Conservation (phyloP, 352 stramenopile species). For the Phytophthora ohioensis region DNA sequence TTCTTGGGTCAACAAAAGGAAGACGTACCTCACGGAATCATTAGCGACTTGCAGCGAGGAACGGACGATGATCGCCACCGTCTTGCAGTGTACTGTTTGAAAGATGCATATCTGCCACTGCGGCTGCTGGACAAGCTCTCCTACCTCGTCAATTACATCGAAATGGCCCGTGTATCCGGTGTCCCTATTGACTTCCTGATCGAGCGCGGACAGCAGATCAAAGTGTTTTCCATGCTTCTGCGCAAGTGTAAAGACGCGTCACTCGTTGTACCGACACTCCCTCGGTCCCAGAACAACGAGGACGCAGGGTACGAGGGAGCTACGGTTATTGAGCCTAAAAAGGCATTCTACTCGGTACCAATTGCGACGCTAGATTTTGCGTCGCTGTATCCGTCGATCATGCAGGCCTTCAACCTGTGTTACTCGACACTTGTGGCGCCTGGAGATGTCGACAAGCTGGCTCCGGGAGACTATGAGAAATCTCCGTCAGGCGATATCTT, state of each 20-base stretch:
- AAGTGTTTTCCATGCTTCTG: slow-evolving; percentile 99
- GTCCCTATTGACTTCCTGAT: slow-evolving; percentile 99
- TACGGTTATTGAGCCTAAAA: slow-evolving; percentile 99
- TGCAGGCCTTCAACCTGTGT: slow-evolving; percentile 99
- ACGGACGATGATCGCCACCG: slow-evolving; percentile 98
- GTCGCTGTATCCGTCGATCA: slow-evolving; percentile 99
- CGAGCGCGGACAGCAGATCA: slow-evolving; percentile 98
- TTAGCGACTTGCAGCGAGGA: slow-evolving; percentile 94
- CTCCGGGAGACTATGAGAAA: slow-evolving; percentile 88
- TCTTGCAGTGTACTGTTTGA: slow-evolving; percentile 99
- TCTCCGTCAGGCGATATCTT: slow-evolving; percentile 97
- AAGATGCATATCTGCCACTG: slow-evolving; percentile 98
- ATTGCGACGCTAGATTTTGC: slow-evolving; percentile 99
- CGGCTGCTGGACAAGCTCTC: slow-evolving; percentile 98
- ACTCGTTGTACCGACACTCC: slow-evolving; percentile 97
- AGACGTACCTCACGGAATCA: slow-evolving; percentile 99
- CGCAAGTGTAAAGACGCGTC: slow-evolving; percentile 95
- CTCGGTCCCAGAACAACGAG: slow-evolving; percentile 85
- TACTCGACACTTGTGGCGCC: slow-evolving; percentile 98
- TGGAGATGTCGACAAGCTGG: slow-evolving; percentile 67
- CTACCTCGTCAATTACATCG: slow-evolving; percentile 99
- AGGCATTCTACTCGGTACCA: slow-evolving; percentile 98
- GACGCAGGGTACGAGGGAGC: slow-evolving; percentile 97
- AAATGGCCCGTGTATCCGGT: slow-evolving; percentile 99
- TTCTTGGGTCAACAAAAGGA: slow-evolving; percentile 99